phyloP scores from a whole-genome alignment of 2,329 filamentous ascomycete genomes.

The Thermothelomyces thermophilus region DNA sequence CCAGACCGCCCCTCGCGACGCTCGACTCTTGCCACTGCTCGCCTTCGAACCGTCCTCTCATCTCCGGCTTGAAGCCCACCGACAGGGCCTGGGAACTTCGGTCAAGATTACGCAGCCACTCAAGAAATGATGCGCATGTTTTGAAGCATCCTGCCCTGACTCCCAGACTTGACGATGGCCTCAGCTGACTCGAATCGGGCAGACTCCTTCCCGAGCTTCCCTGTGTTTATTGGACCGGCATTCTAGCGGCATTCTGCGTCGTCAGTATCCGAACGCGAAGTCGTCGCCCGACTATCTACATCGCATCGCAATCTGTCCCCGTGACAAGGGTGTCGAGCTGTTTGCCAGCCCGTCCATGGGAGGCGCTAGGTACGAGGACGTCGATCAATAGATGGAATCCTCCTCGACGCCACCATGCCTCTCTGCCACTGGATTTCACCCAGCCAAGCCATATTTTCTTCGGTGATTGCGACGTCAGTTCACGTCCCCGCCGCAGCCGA shows the following conservation, averaged over 20 bases:
- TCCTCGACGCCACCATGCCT: background rate
- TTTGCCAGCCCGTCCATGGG: background rate
- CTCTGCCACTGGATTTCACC: background rate
- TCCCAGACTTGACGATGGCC: conserved; percentile 1
- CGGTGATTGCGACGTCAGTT: background rate
- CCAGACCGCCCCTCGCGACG: background rate
- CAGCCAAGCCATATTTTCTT: conserved; percentile 3
- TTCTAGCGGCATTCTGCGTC: too few relatives aligned
- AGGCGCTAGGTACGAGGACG: background rate
- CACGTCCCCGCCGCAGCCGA: background rate
- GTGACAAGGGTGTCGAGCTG: background rate
- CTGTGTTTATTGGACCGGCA: background rate
- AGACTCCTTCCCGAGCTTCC: background rate
- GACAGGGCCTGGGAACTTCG: conserved; percentile 8
- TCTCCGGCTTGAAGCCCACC: conserved; percentile 8
- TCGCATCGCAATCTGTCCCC: conserved; percentile 8
- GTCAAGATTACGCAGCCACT: conserved; percentile 11
- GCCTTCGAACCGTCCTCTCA: conserved; percentile 9
- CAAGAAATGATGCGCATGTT: conserved; percentile 12
- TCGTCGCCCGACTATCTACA: too few relatives aligned
- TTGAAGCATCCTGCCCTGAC: background rate
- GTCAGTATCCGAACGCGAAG: too few relatives aligned
- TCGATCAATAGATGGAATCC: background rate
- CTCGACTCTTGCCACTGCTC: conserved; percentile 3
- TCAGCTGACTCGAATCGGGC: conserved; percentile 11